Percentiles rank a stretch among this genome's conserved stretches.
These are phyloP conservation scores for Rhinocladiella similis DNA, from an alignment of 2,329 filamentous ascomycete genomes.

Conservation along the genomic window DNA sequence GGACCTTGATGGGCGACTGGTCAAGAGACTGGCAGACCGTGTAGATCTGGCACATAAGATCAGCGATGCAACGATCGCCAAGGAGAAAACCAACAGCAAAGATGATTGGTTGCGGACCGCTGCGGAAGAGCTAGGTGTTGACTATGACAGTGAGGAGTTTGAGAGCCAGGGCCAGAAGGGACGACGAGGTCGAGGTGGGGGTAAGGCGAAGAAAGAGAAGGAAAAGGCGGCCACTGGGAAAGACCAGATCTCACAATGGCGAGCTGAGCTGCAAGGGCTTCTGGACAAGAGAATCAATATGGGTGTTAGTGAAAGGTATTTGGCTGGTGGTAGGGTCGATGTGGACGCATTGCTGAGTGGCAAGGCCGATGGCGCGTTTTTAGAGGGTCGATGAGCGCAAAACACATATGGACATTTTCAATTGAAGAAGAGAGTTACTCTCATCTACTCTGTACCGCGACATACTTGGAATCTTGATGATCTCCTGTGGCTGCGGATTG, in stretches of 20 bases:
- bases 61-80: slow-evolving; percentile 77
- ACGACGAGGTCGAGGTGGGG: slow-evolving; percentile 70
- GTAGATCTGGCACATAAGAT: slow-evolving; percentile 82
- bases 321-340: slow-evolving; percentile 83
- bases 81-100: slow-evolving; percentile 81
- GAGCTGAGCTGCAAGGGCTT: slow-evolving; percentile 70
- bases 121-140: slow-evolving; percentile 89
- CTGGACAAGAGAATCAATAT: slow-evolving; percentile 76
- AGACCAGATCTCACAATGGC: slow-evolving; percentile 68
- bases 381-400: slow-evolving; percentile 14
- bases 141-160: slow-evolving; percentile 88
- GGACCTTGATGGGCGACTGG: slow-evolving; percentile 78
- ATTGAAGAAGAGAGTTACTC: not conserved
- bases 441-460: too few relatives aligned
- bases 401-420: not conserved
- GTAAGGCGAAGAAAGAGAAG: slow-evolving; percentile 71
- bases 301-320: slow-evolving; percentile 83
- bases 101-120: slow-evolving; percentile 81
- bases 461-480: too few relatives aligned
- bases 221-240: slow-evolving; percentile 64
- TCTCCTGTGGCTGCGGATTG: too few relatives aligned
- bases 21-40: slow-evolving; percentile 73
- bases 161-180: slow-evolving; percentile 60
- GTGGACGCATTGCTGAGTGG: slow-evolving; percentile 70
- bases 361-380: slow-evolving; percentile 33